Conservation (phyloP, 805 yeast species). For the Yarrowia keelungensis region DNA sequence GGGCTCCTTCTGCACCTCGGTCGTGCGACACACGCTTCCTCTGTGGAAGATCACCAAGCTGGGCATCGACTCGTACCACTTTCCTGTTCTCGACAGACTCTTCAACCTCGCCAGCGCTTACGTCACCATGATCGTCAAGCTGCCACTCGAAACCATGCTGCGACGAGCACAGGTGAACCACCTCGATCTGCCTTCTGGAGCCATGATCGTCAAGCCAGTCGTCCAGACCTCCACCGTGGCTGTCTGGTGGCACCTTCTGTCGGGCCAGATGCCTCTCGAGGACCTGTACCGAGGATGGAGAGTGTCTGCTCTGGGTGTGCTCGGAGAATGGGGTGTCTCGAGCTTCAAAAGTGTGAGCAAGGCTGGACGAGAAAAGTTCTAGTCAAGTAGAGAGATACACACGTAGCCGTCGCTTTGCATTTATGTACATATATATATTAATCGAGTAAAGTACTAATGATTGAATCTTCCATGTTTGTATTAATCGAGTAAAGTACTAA, state of each 20-base stretch:
- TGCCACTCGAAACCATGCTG: slow-evolving; percentile 87
- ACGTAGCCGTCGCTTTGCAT: slow-evolving; percentile 1
- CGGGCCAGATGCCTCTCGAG: slow-evolving; percentile 55
- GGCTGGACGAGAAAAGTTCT: slow-evolving; percentile 37
- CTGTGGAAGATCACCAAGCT: slow-evolving; percentile 63
- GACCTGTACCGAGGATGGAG: slow-evolving; percentile 89
- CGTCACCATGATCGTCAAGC: slow-evolving; percentile 71
- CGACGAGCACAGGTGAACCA: slow-evolving; percentile 82
- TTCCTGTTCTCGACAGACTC: slow-evolving; percentile 66
- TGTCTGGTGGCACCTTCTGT: slow-evolving; percentile 59
- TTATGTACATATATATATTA: slow-evolving; percentile 19
- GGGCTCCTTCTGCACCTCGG: slow-evolving; percentile 64
- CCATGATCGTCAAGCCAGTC: slow-evolving; percentile 64
- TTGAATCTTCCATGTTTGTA: not conserved
- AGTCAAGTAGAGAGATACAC: not conserved
- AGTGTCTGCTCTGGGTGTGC: slow-evolving; percentile 76
- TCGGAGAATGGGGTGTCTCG: slow-evolving; percentile 77
- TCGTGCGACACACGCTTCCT: slow-evolving; percentile 72
- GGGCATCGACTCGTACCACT: slow-evolving; percentile 69
- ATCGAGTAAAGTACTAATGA: slow-evolving; percentile 12
- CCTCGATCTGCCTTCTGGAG: slow-evolving; percentile 49
- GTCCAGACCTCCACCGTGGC: slow-evolving; percentile 63
- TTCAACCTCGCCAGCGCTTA: slow-evolving; percentile 67
- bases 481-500: slow-evolving; percentile 19
- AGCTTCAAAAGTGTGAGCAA: slow-evolving; percentile 28